A percentile compares a stretch with the other conserved stretches of the same genome.
phyloP scores from a whole-genome alignment of 1,284 basidiomycete species.

The Ustilago loliicola region DNA sequence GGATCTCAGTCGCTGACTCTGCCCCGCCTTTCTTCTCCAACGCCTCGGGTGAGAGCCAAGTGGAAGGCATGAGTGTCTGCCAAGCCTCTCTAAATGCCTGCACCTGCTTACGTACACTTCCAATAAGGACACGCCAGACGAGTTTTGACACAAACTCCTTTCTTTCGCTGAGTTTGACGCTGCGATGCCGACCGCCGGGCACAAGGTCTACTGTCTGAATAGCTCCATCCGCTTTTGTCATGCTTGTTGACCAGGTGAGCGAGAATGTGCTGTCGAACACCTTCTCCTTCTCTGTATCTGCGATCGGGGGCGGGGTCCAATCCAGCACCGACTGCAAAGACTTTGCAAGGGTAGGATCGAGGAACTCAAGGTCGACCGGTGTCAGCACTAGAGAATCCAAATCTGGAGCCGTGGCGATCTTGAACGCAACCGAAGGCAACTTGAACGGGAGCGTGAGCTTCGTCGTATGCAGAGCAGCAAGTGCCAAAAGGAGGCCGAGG shows the following conservation, averaged over 20 bases:
- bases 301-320: constrained; percentile 15
- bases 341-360: constrained; percentile 39
- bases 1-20: constrained; percentile 25
- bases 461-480: constrained; percentile 52
- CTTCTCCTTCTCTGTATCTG: constrained; percentile 10
- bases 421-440: constrained; percentile 34
- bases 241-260: constrained; percentile 44
- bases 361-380: constrained; percentile 38
- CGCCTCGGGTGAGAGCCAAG: constrained; percentile 7
- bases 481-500: constrained; percentile 49
- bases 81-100: constrained; percentile 35
- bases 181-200: constrained; percentile 41
- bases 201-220: constrained; percentile 38
- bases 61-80: constrained; percentile 31
- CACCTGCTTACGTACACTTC: constrained; percentile 29
- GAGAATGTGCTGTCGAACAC: constrained; percentile 41
- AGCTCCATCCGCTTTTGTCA: constrained; percentile 14
- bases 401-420: constrained; percentile 24
- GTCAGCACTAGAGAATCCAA: constrained; percentile 10
- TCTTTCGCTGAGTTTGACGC: constrained; percentile 32
- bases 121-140: constrained; percentile 36
- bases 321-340: constrained; percentile 39
- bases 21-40: neutral
- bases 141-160: constrained; percentile 33
- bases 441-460: constrained; percentile 47